Evolutionary conservation across 2,329 filamentous ascomycete genomes (phyloP), one percentile per base, ranked within the genome.

Genomic region (Amauroascus verrucosus): DNA sequence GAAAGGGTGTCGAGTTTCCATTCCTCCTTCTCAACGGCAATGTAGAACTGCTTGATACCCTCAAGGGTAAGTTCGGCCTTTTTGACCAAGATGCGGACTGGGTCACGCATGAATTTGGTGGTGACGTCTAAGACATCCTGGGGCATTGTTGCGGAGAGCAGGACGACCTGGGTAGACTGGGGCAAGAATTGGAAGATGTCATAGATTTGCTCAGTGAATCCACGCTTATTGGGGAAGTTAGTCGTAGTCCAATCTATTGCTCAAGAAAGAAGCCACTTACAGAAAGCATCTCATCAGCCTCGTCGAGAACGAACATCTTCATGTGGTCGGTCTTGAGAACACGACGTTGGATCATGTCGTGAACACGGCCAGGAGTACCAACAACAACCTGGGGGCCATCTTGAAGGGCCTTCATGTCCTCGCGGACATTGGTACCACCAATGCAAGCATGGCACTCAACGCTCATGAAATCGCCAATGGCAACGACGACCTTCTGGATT

Each of bases 21-120:
- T 71, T 98, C 93, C 75, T 98, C 93, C 82, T 98, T 97, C 81
- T 98, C 93, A 57, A 98, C 93, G 57, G 93, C 93, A 76, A 98
- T 97, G 80, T 96, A 98, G 80, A 96, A 98, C 75, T 98, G 93
- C 83, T 98, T 98, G 72, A 98, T 95, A 88, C 93, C 93, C 78
- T 98, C 93, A 56, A 98, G 88, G 69, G 93, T 98, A 74, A 98
- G 85, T 74, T 98, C 93, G 70, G 94, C 91, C 83, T 95, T 95
- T 86, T 98, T 98, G 76, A 98, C 93, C 65, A 98, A 82, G 70
- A 98, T 97, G 70, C 93, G 90, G 74, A 98, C 87, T 63, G 93
- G 93, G 76, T 98, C 93, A 67, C 89, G 90, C 93, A 98, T 98
- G 82, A 98, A 98, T 80, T 96, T 96, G 77, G 91, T 97, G 70